Conservation (phyloP, 1,139 yeast genomes). For the Zygotorulaspora mrakii region DNA sequence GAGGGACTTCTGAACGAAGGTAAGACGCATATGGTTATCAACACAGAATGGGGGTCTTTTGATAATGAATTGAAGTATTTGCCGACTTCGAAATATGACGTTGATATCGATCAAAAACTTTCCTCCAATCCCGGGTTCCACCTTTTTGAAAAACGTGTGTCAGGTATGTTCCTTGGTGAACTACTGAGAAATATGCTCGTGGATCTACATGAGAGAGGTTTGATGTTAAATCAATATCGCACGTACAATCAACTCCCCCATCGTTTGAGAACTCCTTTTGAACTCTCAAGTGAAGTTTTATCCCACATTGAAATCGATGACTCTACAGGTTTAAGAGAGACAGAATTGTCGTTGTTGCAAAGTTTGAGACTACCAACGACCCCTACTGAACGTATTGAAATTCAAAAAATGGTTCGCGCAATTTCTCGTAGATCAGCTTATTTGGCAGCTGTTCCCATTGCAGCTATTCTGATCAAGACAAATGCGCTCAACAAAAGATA, state of each 20-base stretch:
- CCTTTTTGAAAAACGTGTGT: constrained; percentile 86
- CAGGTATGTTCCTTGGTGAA: constrained; percentile 95
- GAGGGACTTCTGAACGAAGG: constrained; percentile 42
- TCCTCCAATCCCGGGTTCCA: constrained; percentile 87
- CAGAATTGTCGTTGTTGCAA: constrained; percentile 61
- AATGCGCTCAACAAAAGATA: constrained; percentile 52
- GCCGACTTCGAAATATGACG: constrained; percentile 75
- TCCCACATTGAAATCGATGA: constrained; percentile 82
- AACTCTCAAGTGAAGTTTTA: constrained; percentile 74
- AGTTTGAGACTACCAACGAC: constrained; percentile 64
- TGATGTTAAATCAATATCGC: constrained; percentile 54
- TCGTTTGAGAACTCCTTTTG: constrained; percentile 69
- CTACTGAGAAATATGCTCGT: constrained; percentile 67
- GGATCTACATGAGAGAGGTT: constrained; percentile 57
- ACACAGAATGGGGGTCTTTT: constrained; percentile 97
- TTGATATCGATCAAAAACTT: constrained; percentile 53
- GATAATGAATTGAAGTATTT: constrained; percentile 71
- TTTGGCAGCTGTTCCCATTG: constrained; percentile 81
- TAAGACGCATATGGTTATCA: constrained; percentile 75
- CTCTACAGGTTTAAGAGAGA: constrained; percentile 62
- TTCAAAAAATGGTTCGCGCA: constrained; percentile 70
- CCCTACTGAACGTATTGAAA: constrained; percentile 61
- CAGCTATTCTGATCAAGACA: constrained; percentile 65
- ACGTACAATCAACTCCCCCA: constrained; percentile 57
- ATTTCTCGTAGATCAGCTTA: constrained; percentile 82